Base-by-base conservation (phyloP, 176 grass and related monocot species). In the Avena sativa region DNA sequence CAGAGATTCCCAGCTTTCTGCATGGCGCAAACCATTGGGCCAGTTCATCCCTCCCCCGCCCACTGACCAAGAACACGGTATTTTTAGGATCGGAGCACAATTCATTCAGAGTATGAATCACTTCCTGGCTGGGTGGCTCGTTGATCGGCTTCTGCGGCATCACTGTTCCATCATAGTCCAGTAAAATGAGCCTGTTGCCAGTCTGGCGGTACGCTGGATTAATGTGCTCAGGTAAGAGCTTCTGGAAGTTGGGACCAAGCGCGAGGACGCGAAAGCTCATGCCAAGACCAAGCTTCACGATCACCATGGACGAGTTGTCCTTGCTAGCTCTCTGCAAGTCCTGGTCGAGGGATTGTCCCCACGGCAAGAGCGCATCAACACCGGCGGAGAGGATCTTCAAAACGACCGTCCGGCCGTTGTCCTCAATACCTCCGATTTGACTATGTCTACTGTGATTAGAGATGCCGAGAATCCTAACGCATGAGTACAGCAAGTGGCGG, bases 101-200 rank as follows among this genome's bases (percentile, higher is more conserved):
- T 50, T 43, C 16, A 56, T 91, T 91, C 65, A 94, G 55, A 25
- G 71, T 78, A 65, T 78, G 84, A 68, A 87, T 91, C 20, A 94
- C 74, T 79, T 94, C 87, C 36, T 67, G 62, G 69, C 65, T 94
- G 55, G 92, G 92, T 6, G 40, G 71, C 78, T 94, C 87, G 59
- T 83, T 64, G 81, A 94, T 91, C 36, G 55, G 48, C 43, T 81
- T 70, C 14, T 86, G 82, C 0, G 87, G 81, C 70, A 91, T 87
- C 79, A 92, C 58, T 12, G 92, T 94, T 20, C 92, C 92, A 88
- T 91, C 92, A 56, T 94, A 94, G 78, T 94, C 92, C 23, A 94
- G 83, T 47, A 94, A 85, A 43, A 94, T 82, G 44, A 90, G 86
- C 82, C 92, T 91, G 51, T 47, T 83, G 25, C 64, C 19, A 36